phyloP scores from a whole-genome alignment of 2,329 filamentous ascomycete genomes.

The Lecanoromycetidae sp. region DNA sequence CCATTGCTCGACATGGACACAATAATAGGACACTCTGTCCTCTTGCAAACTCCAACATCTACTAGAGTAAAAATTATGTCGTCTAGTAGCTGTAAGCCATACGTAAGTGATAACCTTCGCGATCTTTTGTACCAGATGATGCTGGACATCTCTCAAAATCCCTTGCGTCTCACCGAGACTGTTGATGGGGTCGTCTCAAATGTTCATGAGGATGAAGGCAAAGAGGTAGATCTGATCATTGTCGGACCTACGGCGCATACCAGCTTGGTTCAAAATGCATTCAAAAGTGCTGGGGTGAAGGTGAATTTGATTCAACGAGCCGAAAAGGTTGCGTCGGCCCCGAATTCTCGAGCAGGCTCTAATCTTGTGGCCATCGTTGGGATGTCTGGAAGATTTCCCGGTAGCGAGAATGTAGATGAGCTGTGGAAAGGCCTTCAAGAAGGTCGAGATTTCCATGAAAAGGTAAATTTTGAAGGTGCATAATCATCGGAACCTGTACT shows the following conservation, averaged over 20 bases:
- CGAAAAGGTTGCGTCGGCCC: not conserved
- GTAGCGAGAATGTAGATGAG: constrained; percentile 51
- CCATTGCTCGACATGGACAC: constrained; percentile 3
- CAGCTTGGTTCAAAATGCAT: constrained; percentile 6
- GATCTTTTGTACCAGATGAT: constrained; percentile 2
- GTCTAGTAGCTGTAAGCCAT: constrained; percentile 2
- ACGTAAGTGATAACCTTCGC: constrained; percentile 1
- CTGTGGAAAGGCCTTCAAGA: constrained; percentile 61
- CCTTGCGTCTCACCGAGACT: constrained; percentile 6
- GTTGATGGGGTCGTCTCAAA: constrained; percentile 2
- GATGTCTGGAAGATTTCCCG: constrained; percentile 61
- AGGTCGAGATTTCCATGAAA: constrained; percentile 56
- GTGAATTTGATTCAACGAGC: constrained; percentile 1
- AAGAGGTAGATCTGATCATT: constrained; percentile 6
- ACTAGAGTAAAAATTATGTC: constrained; percentile 1
- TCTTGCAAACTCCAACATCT: not conserved
- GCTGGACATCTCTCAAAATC: constrained; percentile 3
- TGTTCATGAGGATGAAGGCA: not conserved
- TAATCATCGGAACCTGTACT: not conserved
- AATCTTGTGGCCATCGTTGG: constrained; percentile 59
- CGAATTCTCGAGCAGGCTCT: not conserved
- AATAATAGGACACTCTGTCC: not conserved
- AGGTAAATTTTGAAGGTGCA: constrained; percentile 28
- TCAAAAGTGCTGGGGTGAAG: not conserved
- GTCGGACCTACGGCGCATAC: constrained; percentile 9